Evolutionary conservation across 768 basidiomycete genomes (phyloP).

Genomic region (Tricholoma flavovirens): DNA sequence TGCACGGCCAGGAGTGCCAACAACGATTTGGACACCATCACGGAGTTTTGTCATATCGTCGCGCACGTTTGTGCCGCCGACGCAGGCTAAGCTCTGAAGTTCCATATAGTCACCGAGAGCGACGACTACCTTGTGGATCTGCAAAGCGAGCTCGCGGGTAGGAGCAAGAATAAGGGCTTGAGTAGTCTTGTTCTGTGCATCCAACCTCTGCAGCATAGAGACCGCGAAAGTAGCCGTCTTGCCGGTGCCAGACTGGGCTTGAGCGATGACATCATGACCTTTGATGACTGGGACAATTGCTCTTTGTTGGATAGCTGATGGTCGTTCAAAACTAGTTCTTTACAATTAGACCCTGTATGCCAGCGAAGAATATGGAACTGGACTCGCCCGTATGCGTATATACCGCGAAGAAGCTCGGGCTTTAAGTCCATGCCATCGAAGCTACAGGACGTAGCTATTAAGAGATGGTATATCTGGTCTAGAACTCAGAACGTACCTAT

Average conservation of each 20-base stretch:
- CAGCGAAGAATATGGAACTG: slow-evolving; percentile 4
- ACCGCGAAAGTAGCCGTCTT: slow-evolving; percentile 99
- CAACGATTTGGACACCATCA: slow-evolving; percentile 86
- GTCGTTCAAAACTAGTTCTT: slow-evolving; percentile 84
- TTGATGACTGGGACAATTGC: slow-evolving; percentile 98
- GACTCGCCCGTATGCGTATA: slow-evolving; percentile 94
- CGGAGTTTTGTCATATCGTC: slow-evolving; percentile 98
- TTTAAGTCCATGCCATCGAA: slow-evolving; percentile 99
- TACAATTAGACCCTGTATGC: slow-evolving; percentile 3
- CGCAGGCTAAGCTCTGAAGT: slow-evolving; percentile 95
- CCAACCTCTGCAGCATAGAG: slow-evolving; percentile 76
- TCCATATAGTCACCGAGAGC: slow-evolving; percentile 96
- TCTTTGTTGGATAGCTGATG: slow-evolving; percentile 98
- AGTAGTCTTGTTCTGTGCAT: slow-evolving; percentile 63
- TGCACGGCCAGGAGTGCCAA: slow-evolving; percentile 96
- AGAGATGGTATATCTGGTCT: slow-evolving; percentile 9
- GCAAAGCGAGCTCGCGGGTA: slow-evolving; percentile 96
- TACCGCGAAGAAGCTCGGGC: slow-evolving; percentile 94
- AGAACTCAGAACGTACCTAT: slow-evolving; percentile 65
- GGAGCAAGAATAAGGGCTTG: slow-evolving; percentile 99
- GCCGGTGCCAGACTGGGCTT: slow-evolving; percentile 98
- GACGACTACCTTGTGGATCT: slow-evolving; percentile 98
- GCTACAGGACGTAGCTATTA: slow-evolving; percentile 32
- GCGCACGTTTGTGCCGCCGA: slow-evolving; percentile 96
- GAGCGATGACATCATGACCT: slow-evolving; percentile 98